Base-by-base conservation (phyloP, 768 basidiomycete genomes). In the Lactifluus hygrophoroides region DNA sequence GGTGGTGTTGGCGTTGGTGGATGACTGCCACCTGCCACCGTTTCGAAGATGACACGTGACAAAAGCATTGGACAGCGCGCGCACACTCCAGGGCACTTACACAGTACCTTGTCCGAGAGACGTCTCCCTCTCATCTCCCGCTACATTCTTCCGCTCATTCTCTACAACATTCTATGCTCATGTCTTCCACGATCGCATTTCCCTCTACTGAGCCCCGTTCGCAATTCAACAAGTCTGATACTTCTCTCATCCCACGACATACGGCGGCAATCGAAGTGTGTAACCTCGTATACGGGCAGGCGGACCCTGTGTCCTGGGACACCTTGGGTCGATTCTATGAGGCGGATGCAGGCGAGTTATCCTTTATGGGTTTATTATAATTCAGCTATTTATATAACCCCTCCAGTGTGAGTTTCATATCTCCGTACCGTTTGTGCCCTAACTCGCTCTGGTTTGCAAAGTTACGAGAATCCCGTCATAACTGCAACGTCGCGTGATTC, bases 391-490 rank as follows among this genome's bases (percentile, higher is more conserved):
- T 55, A 57, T 51, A 27, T 44, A 38, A n/a, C 46, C 65, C 46
- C 21, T 57, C 51, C 56, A 42, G 64, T 67, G 19, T 64, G 54
- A 57, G 51, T 48, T 37, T 50, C 40, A 58, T 55, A 60, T 56
- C 35, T 51, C 59, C 57, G 47, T 51, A 58, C n/a, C 16, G 51
- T 43, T 14, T 51, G 79, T 76, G 74, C 77, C 79, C 69, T 76
- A 78, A 54, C 51, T 50, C 48, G 6, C 37, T 30, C 42, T 57
- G 35, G 27, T 34, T 38, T 19, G 19, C 21, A 54, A n/a, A 86
- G 85, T 65, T 90, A 90, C 66, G 87, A 90, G 72, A 90, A 90
- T 65, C 89, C 89, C 3, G 69, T 86, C 61, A 67, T 90, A 40
- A 89, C 87, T 34, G 86, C 88, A 35, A 86, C 82, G 6, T 86